Evolutionary conservation across 306 rosid species (phyloP).

Genomic region (Hippophae tibetana): DNA sequence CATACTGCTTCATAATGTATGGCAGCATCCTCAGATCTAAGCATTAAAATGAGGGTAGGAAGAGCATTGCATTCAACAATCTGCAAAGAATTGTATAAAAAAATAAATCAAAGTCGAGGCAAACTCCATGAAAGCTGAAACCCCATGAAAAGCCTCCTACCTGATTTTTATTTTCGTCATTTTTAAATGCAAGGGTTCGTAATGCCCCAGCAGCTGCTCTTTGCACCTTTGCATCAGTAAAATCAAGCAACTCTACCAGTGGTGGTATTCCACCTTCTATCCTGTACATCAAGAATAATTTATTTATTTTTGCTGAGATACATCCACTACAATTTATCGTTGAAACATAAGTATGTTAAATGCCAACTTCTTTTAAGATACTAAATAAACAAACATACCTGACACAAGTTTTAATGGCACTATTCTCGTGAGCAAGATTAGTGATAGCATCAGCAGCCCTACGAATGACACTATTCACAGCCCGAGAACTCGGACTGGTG

Average conservation of each 20-base stretch:
- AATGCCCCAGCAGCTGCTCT: constrained; percentile 98
- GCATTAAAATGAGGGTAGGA: constrained; percentile 93
- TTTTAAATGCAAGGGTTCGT: constrained; percentile 89
- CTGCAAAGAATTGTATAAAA: constrained; percentile 36
- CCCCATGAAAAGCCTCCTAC: constrained; percentile 28
- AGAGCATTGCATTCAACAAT: constrained; percentile 98
- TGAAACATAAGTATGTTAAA: constrained; percentile 5
- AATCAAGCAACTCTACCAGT: constrained; percentile 83
- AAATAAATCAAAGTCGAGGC: constrained; percentile 12
- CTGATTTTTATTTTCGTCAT: constrained; percentile 94
- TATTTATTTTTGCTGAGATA: not conserved
- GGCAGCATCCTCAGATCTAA: constrained; percentile 89
- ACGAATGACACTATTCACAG: constrained; percentile 82
- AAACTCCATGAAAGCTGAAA: constrained; percentile 11
- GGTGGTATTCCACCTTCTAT: constrained; percentile 99
- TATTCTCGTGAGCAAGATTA: constrained; percentile 96
- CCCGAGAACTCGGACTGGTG: constrained; percentile 46
- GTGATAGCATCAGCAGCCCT: constrained; percentile 99
- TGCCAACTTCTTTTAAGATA: constrained; percentile 7
- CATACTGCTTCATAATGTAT: constrained; percentile 97
- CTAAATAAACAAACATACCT: constrained; percentile 45
- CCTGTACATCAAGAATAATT: constrained; percentile 23
- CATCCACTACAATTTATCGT: constrained; percentile 17
- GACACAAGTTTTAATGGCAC: constrained; percentile 87
- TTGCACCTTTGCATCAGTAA: constrained; percentile 85